phyloP scores from a whole-genome alignment of 1,139 yeast species.

The Hemisphaericaspora xylanilytica region DNA sequence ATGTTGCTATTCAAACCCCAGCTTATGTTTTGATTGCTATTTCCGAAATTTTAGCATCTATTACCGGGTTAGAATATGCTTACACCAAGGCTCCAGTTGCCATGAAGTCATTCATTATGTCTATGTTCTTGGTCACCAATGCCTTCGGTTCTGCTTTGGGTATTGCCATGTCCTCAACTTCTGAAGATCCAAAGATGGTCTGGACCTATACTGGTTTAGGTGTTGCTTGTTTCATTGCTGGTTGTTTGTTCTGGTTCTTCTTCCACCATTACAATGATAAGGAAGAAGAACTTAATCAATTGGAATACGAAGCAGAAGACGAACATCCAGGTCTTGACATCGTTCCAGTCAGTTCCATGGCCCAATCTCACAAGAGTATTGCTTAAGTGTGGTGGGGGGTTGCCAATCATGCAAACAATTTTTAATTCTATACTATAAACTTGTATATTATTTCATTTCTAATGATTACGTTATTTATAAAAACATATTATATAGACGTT shows the following conservation, averaged over 20 bases:
- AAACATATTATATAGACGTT: no score
- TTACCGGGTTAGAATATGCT: constrained; percentile 68
- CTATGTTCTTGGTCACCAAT: constrained; percentile 57
- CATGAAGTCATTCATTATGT: constrained; percentile 67
- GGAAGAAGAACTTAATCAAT: constrained; percentile 61
- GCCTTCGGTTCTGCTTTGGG: constrained; percentile 73
- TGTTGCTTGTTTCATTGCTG: constrained; percentile 57
- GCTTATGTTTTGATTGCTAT: constrained; percentile 61
- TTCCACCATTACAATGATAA: constrained; percentile 55
- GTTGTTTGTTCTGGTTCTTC: constrained; percentile 58
- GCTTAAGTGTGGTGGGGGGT: constrained; percentile 7
- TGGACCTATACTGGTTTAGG: constrained; percentile 69
- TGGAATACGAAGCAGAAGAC: constrained; percentile 39
- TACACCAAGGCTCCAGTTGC: constrained; percentile 66
- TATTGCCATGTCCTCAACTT: constrained; percentile 65
- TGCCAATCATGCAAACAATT: not conserved
- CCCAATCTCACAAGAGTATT: constrained; percentile 14
- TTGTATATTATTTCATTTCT: not conserved
- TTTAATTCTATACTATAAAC: not conserved
- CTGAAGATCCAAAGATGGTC: constrained; percentile 64
- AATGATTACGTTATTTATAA: no score
- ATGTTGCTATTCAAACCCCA: constrained; percentile 63
- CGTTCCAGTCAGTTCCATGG: constrained; percentile 24
- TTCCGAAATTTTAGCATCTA: constrained; percentile 63
- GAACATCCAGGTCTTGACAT: constrained; percentile 13